A percentile compares a stretch with the other conserved stretches of the same genome.
Evolutionary conservation across 176 grass and related monocot genomes (phyloP).

Genomic region (Cymbopogon citratus): DNA sequence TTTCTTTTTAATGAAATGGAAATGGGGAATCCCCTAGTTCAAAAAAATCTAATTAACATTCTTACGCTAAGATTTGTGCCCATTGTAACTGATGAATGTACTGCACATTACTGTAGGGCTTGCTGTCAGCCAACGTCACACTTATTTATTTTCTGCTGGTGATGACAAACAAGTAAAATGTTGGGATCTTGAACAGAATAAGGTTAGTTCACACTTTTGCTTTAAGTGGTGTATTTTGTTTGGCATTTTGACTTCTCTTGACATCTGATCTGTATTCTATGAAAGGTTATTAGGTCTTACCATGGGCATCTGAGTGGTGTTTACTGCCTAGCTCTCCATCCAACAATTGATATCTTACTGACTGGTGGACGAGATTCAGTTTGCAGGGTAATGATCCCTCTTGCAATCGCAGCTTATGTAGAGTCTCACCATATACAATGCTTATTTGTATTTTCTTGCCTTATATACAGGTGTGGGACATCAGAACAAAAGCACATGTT

Average conservation of each 20-base stretch:
- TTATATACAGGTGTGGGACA: conserved; percentile 96
- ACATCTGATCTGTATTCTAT: conserved; percentile 16
- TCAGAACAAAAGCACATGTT: conserved; percentile 92
- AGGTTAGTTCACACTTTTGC: conserved; percentile 50
- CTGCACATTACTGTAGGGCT: conserved; percentile 55
- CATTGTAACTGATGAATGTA: conserved; percentile 23
- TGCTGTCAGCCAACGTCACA: conserved; percentile 87
- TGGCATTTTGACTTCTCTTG: conserved; percentile 22
- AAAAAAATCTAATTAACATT: no score
- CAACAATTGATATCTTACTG: conserved; percentile 86
- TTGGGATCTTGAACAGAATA: conserved; percentile 99
- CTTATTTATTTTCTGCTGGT: conserved; percentile 98
- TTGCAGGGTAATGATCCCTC: conserved; percentile 71
- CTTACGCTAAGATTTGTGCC: background rate
- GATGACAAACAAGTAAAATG: conserved; percentile 99
- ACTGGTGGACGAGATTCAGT: conserved; percentile 98
- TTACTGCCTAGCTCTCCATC: conserved; percentile 94
- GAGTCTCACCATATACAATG: background rate
- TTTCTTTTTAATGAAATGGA: no score
- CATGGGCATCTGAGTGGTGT: conserved; percentile 99
- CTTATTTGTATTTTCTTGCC: conserved; percentile 1
- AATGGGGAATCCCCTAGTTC: no score
- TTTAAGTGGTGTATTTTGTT: background rate
- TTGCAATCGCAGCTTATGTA: background rate
- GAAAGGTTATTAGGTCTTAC: conserved; percentile 93